A percentile compares a stretch with the other conserved stretches of the same genome.
phyloP scores from a whole-genome alignment of 257 asterid genomes.

The Cynanchum wilfordii region DNA sequence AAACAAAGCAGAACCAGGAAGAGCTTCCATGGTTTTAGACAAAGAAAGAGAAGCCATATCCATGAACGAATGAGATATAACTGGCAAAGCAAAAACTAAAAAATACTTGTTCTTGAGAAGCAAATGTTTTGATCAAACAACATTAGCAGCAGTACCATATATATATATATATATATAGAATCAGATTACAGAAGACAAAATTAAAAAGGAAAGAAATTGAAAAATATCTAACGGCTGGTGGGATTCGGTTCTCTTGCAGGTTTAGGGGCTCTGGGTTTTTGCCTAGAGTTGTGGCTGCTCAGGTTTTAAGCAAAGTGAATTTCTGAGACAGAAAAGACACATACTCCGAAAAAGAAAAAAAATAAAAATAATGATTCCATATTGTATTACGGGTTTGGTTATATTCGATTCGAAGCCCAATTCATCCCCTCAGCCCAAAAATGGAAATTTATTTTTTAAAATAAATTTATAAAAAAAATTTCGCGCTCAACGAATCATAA shows the following conservation, averaged over 20 bases:
- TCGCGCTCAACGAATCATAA: too few relatives aligned
- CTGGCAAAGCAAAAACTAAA: not conserved
- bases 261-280: not conserved
- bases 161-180: not conserved
- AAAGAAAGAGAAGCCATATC: constrained; percentile 24
- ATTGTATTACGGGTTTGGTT: not conserved
- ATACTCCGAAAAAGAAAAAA: too few relatives aligned
- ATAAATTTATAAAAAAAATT: too few relatives aligned
- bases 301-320: not conserved
- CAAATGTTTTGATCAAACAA: not conserved
- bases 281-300: not conserved
- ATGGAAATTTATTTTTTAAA: too few relatives aligned
- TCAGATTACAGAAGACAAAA: not conserved
- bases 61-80: not conserved
- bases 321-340: not conserved
- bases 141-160: not conserved
- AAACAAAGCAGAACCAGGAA: constrained; percentile 35
- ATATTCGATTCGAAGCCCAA: not conserved
- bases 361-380: not conserved
- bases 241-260: not conserved
- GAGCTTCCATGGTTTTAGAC: constrained; percentile 53
- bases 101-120: not conserved
- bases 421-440: not conserved
- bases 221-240: not conserved
- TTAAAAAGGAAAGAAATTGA: not conserved